phyloP scores from a whole-genome alignment of 164 flowering plant species.

The grape (Vitis vinifera) region DNA sequence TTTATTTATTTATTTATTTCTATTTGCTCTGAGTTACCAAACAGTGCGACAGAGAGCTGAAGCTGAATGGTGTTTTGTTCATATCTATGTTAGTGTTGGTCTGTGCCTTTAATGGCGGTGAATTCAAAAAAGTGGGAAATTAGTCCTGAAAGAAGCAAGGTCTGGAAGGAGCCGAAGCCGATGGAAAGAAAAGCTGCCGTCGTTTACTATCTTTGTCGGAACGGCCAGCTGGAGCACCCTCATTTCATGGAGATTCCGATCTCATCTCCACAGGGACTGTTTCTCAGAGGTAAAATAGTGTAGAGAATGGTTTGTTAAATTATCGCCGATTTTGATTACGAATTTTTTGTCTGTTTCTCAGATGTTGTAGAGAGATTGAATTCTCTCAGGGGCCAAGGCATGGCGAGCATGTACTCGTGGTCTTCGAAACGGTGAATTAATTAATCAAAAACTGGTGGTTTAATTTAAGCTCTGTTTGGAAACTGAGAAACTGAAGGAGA shows the following conservation, averaged over 20 bases:
- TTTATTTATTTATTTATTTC: no score
- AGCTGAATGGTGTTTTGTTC: no score
- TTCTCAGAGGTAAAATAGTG: slow-evolving; percentile 31
- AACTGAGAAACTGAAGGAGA: slow-evolving; percentile 1
- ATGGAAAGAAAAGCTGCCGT: slow-evolving; percentile 27
- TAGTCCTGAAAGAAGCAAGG: slow-evolving; percentile 24
- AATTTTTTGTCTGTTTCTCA: slow-evolving; percentile 11
- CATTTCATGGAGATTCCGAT: slow-evolving; percentile 49
- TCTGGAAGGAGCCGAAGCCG: slow-evolving; percentile 8
- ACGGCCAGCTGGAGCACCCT: slow-evolving; percentile 47
- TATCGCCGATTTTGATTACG: neutral
- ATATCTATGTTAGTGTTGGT: no score
- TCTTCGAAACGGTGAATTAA: slow-evolving; percentile 41
- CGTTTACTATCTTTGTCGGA: slow-evolving; percentile 41
- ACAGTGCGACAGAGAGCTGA: no score
- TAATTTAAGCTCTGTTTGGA: neutral
- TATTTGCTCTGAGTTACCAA: no score
- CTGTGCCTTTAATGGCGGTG: slow-evolving; percentile 29
- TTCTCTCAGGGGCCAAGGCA: slow-evolving; percentile 39
- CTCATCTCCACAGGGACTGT: slow-evolving; percentile 37
- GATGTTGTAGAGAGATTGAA: slow-evolving; percentile 37
- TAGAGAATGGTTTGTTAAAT: no score
- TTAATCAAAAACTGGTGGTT: neutral
- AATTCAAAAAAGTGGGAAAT: slow-evolving; percentile 19
- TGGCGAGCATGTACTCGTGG: slow-evolving; percentile 52